Conservation (phyloP, 2,329 filamentous ascomycete species). For the Shiraia bambusicola region DNA sequence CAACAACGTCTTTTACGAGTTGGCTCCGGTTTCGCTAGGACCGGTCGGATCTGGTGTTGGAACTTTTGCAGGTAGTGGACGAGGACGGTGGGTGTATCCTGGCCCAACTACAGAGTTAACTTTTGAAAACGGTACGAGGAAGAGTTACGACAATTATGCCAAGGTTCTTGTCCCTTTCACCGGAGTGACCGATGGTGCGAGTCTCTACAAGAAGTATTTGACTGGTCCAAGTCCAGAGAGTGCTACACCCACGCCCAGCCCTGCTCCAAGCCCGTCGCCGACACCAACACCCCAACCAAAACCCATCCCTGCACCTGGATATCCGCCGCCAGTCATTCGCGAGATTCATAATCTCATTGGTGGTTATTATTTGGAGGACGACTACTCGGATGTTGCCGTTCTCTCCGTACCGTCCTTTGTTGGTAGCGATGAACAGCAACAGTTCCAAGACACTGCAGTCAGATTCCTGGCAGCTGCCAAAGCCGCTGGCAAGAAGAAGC, state of each 20-base stretch:
- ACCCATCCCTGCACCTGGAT: slow-evolving; percentile 45
- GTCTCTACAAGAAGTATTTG: slow-evolving; percentile 44
- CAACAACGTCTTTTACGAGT: slow-evolving; percentile 52
- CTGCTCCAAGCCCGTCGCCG: slow-evolving; percentile 7
- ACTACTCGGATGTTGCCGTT: slow-evolving; percentile 50
- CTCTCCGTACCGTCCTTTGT: slow-evolving; percentile 49
- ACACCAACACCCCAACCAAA: slow-evolving; percentile 21
- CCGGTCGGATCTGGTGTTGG: slow-evolving; percentile 45
- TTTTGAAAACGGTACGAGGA: slow-evolving; percentile 49
- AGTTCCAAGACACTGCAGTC: slow-evolving; percentile 47
- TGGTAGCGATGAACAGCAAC: slow-evolving; percentile 28
- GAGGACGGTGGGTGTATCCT: slow-evolving; percentile 47
- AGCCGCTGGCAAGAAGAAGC: slow-evolving; percentile 58
- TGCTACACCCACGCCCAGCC: slow-evolving; percentile 18
- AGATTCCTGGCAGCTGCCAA: slow-evolving; percentile 48
- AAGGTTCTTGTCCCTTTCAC: slow-evolving; percentile 45
- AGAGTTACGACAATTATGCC: slow-evolving; percentile 48
- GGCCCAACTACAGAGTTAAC: slow-evolving; percentile 47
- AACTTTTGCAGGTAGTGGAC: slow-evolving; percentile 49
- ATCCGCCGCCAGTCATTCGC: slow-evolving; percentile 48
- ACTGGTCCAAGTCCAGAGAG: slow-evolving; percentile 31
- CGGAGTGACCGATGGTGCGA: slow-evolving; percentile 46
- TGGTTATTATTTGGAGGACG: slow-evolving; percentile 50
- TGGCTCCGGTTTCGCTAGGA: slow-evolving; percentile 48
- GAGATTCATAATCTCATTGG: slow-evolving; percentile 48